These are phyloP conservation scores for Solanum chmielewskii DNA, from an alignment of 257 asterid species.

Conservation along the genomic window DNA sequence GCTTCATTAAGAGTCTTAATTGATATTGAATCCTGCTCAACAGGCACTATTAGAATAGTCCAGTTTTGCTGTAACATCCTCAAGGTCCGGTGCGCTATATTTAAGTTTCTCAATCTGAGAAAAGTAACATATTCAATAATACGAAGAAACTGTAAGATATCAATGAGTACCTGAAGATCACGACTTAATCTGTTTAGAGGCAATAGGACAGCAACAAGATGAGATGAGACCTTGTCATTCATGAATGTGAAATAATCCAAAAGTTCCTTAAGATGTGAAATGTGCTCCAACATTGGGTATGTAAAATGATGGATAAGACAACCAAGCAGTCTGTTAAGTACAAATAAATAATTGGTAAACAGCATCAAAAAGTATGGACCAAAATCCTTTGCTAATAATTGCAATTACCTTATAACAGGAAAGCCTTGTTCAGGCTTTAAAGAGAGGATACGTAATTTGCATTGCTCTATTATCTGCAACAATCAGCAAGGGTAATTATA, in stretches of 20 bases:
- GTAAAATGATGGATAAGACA: conserved; percentile 52
- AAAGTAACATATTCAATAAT: conserved; percentile 1
- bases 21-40: background rate
- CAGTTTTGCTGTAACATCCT: background rate
- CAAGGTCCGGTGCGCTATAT: background rate
- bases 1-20: background rate
- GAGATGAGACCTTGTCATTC: conserved; percentile 48
- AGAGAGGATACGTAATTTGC: conserved; percentile 70
- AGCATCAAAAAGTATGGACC: conserved; percentile 1
- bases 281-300: conserved; percentile 53
- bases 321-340: conserved; percentile 45
- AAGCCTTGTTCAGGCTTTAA: conserved; percentile 59
- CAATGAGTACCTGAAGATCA: conserved; percentile 56
- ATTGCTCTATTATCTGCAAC: conserved; percentile 72
- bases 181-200: conserved; percentile 55
- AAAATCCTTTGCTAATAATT: background rate
- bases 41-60: background rate
- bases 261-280: conserved; percentile 72
- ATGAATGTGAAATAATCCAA: conserved; percentile 73
- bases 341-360: background rate
- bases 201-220: conserved; percentile 46
- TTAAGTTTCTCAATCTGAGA: background rate
- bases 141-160: background rate
- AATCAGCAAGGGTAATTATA: background rate
- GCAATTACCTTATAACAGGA: conserved; percentile 44